phyloP scores from a whole-genome alignment of 495 filamentous ascomycete species.

The Daldinia childiae region DNA sequence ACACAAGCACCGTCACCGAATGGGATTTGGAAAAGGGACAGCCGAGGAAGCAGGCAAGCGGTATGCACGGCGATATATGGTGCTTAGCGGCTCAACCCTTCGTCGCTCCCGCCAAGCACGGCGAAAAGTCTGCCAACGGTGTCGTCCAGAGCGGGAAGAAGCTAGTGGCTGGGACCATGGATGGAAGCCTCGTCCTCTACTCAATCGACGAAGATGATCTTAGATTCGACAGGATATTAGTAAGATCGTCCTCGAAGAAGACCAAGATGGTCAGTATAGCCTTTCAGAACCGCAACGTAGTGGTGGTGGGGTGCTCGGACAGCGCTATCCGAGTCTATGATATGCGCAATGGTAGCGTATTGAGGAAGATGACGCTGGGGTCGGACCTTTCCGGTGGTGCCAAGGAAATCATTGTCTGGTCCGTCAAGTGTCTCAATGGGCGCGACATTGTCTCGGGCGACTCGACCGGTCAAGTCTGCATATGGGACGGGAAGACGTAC shows the following conservation, averaged over 20 bases:
- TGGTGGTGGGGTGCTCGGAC: constrained; percentile 91
- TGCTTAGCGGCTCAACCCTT: constrained; percentile 88
- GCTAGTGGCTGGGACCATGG: constrained; percentile 88
- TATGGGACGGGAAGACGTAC: constrained; percentile 94
- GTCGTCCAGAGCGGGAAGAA: constrained; percentile 64
- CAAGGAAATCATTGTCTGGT: constrained; percentile 91
- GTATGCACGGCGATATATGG: constrained; percentile 97
- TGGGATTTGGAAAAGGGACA: constrained; percentile 86
- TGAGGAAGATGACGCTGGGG: constrained; percentile 86
- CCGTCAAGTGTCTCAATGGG: constrained; percentile 83
- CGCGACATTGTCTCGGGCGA: constrained; percentile 94
- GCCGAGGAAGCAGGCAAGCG: constrained; percentile 82
- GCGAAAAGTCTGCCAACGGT: constrained; percentile 32
- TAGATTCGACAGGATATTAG: constrained; percentile 72
- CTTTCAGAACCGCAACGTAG: constrained; percentile 82
- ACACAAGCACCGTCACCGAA: constrained; percentile 89
- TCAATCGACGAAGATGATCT: constrained; percentile 85
- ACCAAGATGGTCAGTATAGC: constrained; percentile 87
- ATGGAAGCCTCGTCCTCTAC: constrained; percentile 86
- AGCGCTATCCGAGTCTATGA: constrained; percentile 91
- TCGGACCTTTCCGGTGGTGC: constrained; percentile 76
- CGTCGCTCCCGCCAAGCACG: constrained; percentile 28
- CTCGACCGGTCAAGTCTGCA: constrained; percentile 88
- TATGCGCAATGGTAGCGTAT: constrained; percentile 74
- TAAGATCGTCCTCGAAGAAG: constrained; percentile 78